These are phyloP conservation scores for Elaeagnus macrophylla DNA, from an alignment of 306 rosid genomes.

Conservation along the genomic window DNA sequence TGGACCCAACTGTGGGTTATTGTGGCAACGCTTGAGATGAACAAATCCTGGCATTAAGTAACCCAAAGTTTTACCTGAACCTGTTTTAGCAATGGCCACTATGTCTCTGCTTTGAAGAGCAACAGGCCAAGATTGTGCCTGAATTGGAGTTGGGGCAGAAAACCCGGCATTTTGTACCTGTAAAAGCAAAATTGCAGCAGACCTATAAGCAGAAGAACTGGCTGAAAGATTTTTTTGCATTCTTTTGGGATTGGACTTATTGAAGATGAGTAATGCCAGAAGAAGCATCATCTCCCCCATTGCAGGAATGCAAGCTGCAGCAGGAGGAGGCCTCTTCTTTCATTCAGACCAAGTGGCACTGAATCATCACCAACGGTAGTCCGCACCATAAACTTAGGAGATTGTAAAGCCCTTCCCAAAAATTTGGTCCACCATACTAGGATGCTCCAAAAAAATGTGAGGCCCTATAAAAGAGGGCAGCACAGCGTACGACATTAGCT, in stretches of 20 bases:
- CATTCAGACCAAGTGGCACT: slow-evolving; percentile 86
- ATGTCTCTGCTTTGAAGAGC: slow-evolving; percentile 91
- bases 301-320: slow-evolving; percentile 86
- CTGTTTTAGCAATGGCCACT: slow-evolving; percentile 98
- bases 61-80: slow-evolving; percentile 97
- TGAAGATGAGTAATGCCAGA: slow-evolving; percentile 58
- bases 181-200: slow-evolving; percentile 65
- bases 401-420: slow-evolving; percentile 94
- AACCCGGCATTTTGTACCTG: slow-evolving; percentile 98
- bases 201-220: slow-evolving; percentile 28
- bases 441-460: slow-evolving; percentile 94
- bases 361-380: slow-evolving; percentile 95
- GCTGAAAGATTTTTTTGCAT: slow-evolving; percentile 25
- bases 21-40: slow-evolving; percentile 73
- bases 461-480: slow-evolving; percentile 87
- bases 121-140: slow-evolving; percentile 99
- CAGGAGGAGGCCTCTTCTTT: slow-evolving; percentile 99
- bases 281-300: slow-evolving; percentile 91
- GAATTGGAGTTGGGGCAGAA: slow-evolving; percentile 97
- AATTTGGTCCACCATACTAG: slow-evolving; percentile 84
- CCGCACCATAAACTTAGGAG: slow-evolving; percentile 91
- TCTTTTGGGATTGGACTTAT: slow-evolving; percentile 39
- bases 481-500: slow-evolving; percentile 99
- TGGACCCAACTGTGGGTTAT: slow-evolving; percentile 68
- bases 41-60: slow-evolving; percentile 84